Evolutionary conservation across 495 filamentous ascomycete species (phyloP), one percentile per base, ranked within the genome.

Genomic region (Lasiosphaeria ovina): DNA sequence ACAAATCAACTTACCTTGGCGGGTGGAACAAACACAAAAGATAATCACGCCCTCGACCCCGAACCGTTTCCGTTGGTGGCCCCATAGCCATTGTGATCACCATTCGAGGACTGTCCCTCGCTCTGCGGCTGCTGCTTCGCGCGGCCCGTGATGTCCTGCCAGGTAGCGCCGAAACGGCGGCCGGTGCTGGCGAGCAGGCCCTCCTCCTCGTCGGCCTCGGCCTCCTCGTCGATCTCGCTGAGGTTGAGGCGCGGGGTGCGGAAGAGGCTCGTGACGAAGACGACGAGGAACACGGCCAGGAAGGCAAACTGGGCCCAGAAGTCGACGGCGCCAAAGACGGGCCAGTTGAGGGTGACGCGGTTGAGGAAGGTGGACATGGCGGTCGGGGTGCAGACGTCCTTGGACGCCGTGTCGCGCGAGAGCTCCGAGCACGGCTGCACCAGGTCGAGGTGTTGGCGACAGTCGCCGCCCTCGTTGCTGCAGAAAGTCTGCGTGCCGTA

Each of bases 291-390:
- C 12, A 97, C 78, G 17, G 79, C 91, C 50, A 98, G 74, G 75
- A 98, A 98, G 11, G 80, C 86, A 66, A 96, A 97, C 69, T 98
- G 95, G 0, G 90, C 89, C 93, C 92, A 98, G 76, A 98, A 98
- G 60, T 89, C 83, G 11, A 98, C 79, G 38, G 85, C 88, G n/a
- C 94, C 94, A 74, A 98, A 96, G 68, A 96, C 89, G 14, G 95
- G 93, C 79, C 92, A 98, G 74, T 93, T 94, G 61, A 98, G 77
- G n/a, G 90, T 95, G 42, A 97, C 82, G 35, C 92, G 86, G 70
- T 98, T 97, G 56, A 98, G 77, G 76, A 98, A 96, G 0, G 90
- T 97, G 58, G 89, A 92, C 65, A 89, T 88, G 51, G 98, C 87
- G 50, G 84, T 93, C 0, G 94, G 91, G 14, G 92, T 98, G 78